These are phyloP conservation scores for Saccharomycopsis fodiens DNA, from an alignment of 805 yeast genomes.

Conservation along the genomic window DNA sequence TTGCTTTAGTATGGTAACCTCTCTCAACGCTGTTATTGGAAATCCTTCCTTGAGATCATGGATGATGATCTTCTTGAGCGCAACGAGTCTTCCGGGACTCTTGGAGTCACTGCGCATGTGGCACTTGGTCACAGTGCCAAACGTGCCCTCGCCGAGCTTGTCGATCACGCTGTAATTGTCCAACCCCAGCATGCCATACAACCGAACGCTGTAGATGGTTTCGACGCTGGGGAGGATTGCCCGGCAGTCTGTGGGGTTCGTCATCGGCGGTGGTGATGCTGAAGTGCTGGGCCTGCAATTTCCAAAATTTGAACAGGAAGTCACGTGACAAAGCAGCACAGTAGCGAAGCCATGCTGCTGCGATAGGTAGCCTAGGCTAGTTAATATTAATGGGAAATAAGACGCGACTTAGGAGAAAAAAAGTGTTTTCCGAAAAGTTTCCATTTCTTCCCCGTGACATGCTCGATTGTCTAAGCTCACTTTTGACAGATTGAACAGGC, in stretches of 20 bases:
- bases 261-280: background rate
- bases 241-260: background rate
- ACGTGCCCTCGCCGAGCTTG: conserved; percentile 73
- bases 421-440: no score
- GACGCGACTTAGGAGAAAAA: no score
- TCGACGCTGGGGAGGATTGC: conserved; percentile 14
- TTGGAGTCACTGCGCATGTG: background rate
- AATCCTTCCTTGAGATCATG: conserved; percentile 46
- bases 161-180: conserved; percentile 28
- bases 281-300: no score
- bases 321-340: background rate
- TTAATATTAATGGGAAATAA: no score
- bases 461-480: no score
- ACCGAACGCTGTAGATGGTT: conserved; percentile 14
- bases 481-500: no score
- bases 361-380: no score
- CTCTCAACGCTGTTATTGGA: conserved; percentile 94
- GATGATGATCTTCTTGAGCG: conserved; percentile 75
- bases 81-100: conserved; percentile 48
- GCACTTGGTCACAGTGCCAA: conserved; percentile 86
- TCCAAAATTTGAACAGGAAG: background rate
- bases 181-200: conserved; percentile 23
- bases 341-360: no score
- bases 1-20: conserved; percentile 72
- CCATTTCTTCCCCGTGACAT: no score